These are phyloP conservation scores for Geotrichum cucujoidarum DNA, from an alignment of 1,139 yeast species.

Conservation along the genomic window DNA sequence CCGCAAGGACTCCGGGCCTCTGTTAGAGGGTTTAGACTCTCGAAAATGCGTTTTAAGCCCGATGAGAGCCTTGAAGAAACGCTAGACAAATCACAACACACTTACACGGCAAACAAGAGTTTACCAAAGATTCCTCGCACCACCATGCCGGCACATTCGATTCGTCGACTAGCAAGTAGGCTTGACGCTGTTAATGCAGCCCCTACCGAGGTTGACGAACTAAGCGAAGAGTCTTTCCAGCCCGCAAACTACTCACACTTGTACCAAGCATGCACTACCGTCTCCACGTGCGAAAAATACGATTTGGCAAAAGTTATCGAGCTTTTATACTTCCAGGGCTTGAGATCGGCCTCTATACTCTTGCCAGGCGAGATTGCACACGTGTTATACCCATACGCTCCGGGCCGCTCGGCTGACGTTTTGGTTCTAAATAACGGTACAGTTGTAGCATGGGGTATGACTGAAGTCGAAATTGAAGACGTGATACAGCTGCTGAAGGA, in stretches of 20 bases:
- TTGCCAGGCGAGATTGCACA: slow-evolving; percentile 69
- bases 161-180: slow-evolving; percentile 6
- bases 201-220: background rate
- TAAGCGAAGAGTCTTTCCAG: no score
- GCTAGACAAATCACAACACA: no score
- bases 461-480: slow-evolving; percentile 46
- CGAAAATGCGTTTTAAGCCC: no score
- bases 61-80: no score
- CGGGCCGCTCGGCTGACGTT: slow-evolving; percentile 44
- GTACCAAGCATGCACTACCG: slow-evolving; percentile 49
- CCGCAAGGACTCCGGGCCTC: no score
- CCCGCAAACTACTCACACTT: background rate
- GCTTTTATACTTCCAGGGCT: slow-evolving; percentile 38
- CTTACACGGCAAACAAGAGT: no score
- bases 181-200: background rate
- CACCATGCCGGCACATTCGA: slow-evolving; percentile 10
- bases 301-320: slow-evolving; percentile 46
- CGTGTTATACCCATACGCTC: slow-evolving; percentile 39
- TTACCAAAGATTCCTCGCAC: slow-evolving; percentile 9
- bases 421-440: slow-evolving; percentile 69
- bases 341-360: slow-evolving; percentile 41
- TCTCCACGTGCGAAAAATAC: slow-evolving; percentile 66
- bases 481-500: slow-evolving; percentile 43
- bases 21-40: no score
- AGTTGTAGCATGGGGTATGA: slow-evolving; percentile 74